Conservation (phyloP, 1,139 yeast species). For the Debaryomyces udenii region DNA sequence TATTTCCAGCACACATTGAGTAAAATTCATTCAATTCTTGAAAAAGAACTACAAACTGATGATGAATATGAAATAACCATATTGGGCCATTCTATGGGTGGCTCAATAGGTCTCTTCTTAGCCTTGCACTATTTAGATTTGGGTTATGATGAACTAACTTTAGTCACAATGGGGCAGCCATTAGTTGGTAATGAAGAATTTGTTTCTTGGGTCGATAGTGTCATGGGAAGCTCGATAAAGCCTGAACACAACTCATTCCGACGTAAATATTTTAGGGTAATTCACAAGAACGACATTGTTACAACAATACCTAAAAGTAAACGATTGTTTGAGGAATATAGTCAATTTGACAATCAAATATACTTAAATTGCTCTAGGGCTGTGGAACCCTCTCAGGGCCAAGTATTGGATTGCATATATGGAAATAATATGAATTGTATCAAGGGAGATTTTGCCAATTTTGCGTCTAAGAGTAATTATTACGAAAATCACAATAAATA, state of each 20-base stretch:
- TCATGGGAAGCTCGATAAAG: slow-evolving; percentile 31
- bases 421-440: slow-evolving; percentile 43
- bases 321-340: slow-evolving; percentile 30
- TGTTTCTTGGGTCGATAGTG: slow-evolving; percentile 40
- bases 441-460: slow-evolving; percentile 34
- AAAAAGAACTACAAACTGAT: slow-evolving; percentile 24
- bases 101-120: slow-evolving; percentile 46
- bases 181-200: slow-evolving; percentile 48
- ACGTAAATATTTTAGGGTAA: slow-evolving; percentile 42
- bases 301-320: slow-evolving; percentile 44
- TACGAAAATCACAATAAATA: slow-evolving; percentile 50
- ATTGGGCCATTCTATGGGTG: slow-evolving; percentile 58
- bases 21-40: slow-evolving; percentile 29
- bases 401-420: slow-evolving; percentile 35
- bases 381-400: slow-evolving; percentile 27
- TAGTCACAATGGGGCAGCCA: slow-evolving; percentile 58
- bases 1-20: slow-evolving; percentile 36
- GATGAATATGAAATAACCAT: slow-evolving; percentile 39
- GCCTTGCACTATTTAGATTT: slow-evolving; percentile 41
- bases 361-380: slow-evolving; percentile 44
- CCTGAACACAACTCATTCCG: slow-evolving; percentile 25
- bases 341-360: slow-evolving; percentile 48
- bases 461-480: slow-evolving; percentile 24
- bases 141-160: slow-evolving; percentile 34
- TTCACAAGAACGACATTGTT: slow-evolving; percentile 51